Base-by-base conservation (phyloP, 305 asterid species). In the Petunia hybrid region DNA sequence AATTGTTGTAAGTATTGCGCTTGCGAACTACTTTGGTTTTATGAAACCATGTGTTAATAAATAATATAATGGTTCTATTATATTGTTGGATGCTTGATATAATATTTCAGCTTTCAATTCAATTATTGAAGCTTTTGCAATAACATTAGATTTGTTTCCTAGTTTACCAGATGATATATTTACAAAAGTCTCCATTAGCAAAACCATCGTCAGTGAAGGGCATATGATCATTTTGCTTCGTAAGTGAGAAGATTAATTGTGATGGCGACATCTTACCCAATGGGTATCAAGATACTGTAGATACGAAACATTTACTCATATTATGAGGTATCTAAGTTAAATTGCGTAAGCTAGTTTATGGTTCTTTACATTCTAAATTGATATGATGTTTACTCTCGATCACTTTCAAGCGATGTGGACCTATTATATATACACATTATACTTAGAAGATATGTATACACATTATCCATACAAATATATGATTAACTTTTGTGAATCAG, bases 41-140 rank as follows among this genome's bases (percentile, higher is more conserved):
- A 53, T 76, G 68, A 35, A 41, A 67, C 42, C 0, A 16, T 2
- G 22, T 46, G 42, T 46, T 3, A 70, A 31, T 22, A 46, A 70
- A 46, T 70, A 45, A 46, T 70, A 46, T 70, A 45, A 46, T 70
- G 59, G 42, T 9, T 70, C 10, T 46, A 9, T 42, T 43, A 3
- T 46, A 9, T 42, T 43, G 6, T 46, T 70, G 77, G 10, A 31
- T 46, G 8, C 22, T 70, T 42, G 4, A 70, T 22, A 41, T 0
- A 46, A 41, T 0, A 46, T 31, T 69, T 77, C 57, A 59, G 31
- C 9, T 77, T 77, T 77, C 55, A 38, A 39, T 76, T 39, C 80
- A 42, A n/a, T 55, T 55, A 55, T 55, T 76, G 53, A 38, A 70
- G 79, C 36, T 14, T 35, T 35, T 53, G 79, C 65, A 53, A 74